Conservation (phyloP, 2,329 filamentous ascomycete species). For the Myriosclerotinia duriaeana region DNA sequence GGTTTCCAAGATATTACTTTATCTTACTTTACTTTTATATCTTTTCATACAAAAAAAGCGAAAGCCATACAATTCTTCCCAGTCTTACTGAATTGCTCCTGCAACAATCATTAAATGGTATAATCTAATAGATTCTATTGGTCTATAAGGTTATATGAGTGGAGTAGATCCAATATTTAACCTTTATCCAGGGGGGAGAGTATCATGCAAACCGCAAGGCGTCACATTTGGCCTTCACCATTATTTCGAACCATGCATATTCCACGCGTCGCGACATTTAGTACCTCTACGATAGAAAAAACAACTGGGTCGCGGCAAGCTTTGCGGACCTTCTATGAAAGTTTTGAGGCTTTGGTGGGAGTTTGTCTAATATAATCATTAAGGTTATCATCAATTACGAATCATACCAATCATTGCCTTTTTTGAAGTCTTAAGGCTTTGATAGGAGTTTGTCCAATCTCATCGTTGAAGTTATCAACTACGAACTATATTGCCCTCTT, state of each 20-base stretch:
- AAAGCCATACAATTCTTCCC: not conserved
- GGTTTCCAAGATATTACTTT: not conserved
- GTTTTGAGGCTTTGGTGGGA: not conserved
- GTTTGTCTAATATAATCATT: not conserved
- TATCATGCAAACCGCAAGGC: too few species aligned
- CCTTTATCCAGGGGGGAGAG: too few species aligned
- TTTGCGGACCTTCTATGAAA: not conserved
- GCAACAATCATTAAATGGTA: too few species aligned
- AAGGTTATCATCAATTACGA: not conserved
- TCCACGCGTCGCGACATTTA: slow-evolving; percentile 6
- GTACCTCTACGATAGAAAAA: not conserved
- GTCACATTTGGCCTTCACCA: not conserved
- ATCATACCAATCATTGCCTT: not conserved
- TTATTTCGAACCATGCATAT: slow-evolving; percentile 5
- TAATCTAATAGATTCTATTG: too few species aligned
- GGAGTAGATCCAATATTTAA: too few species aligned
- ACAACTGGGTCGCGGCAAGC: not conserved
- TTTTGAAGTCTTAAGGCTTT: not conserved
- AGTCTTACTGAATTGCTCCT: too few species aligned
- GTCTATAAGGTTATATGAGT: too few species aligned
- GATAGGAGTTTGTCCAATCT: not conserved
- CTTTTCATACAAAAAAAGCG: not conserved
- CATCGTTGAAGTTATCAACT: not conserved
- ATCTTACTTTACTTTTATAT: not conserved
- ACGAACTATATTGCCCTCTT: not conserved